Base-by-base conservation (phyloP, 1,284 basidiomycete species). In the Mycena sp. region DNA sequence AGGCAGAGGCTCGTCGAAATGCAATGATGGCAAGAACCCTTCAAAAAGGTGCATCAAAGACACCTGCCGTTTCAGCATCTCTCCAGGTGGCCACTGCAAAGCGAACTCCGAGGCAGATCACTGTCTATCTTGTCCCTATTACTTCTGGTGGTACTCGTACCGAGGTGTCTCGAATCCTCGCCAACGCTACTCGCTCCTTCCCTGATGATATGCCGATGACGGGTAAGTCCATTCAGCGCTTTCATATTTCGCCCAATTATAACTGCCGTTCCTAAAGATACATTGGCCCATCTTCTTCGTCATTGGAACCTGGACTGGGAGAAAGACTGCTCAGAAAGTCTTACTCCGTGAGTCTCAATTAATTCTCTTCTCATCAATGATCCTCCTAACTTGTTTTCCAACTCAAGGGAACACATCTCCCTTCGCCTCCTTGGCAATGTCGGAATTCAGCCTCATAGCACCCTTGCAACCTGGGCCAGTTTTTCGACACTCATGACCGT, bases 261-360 rank as follows among this genome's bases (percentile, higher is more conserved):
- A 2, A 26, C 28, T 25, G 30, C 17, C n/a, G 32, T 41, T n/a
- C 17, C 6, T 21, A 23, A 14, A 56, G 54, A 56, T 46, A 32
- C 16, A 14, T 46, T 56, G 44, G 26, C 30, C n/a, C 32, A 46
- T 46, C 54, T 56, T 26, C 54, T 56, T 28, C 54, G 54, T n/a
- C 54, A 56, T 48, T 48, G 44, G 54, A 56, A 56, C 26, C 54
- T 56, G 9, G 54, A 56, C 11, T 56, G 54, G 44, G 54, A 56
- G 44, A 56, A 48, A 16, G 54, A 56, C 14, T 56, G 54, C 19
- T 35, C 44, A 19, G 54, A 56, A 19, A 56, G 44, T 25, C 35
- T 56, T 16, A 45, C 23, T 16, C 54, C 32, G 44, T 48, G 4
- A 46, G 54, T 44, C n/a, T 38, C 37, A 19, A n/a, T 19, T 51